These are phyloP conservation scores for Musa beccarii DNA, from an alignment of 176 grass and related monocot species.

Conservation along the genomic window DNA sequence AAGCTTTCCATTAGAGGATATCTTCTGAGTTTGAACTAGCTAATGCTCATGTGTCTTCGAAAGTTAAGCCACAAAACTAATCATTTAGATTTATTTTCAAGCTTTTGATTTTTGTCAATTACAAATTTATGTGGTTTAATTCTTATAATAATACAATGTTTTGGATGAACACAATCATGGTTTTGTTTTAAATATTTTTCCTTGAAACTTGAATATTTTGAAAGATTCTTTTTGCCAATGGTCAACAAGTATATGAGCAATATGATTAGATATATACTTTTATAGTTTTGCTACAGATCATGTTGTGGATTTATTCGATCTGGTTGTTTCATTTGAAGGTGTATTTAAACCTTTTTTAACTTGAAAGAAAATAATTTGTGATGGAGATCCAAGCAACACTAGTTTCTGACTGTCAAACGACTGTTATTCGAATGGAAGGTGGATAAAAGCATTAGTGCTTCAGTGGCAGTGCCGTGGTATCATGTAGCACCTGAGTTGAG, in stretches of 20 bases:
- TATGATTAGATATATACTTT: neutral
- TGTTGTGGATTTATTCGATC: neutral
- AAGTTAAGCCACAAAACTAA: neutral
- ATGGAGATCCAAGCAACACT: neutral
- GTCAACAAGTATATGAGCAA: neutral
- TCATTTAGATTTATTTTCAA: neutral
- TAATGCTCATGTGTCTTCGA: neutral
- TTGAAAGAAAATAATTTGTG: neutral
- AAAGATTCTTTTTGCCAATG: neutral
- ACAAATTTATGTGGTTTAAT: no score
- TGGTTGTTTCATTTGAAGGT: neutral
- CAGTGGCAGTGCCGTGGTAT: neutral
- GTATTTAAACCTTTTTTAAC: neutral
- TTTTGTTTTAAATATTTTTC: no score
- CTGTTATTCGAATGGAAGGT: neutral
- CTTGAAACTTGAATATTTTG: no score
- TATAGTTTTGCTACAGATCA: neutral
- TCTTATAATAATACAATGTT: no score
- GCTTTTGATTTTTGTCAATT: neutral
- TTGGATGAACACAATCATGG: no score
- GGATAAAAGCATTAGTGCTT: neutral
- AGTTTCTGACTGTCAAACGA: neutral
- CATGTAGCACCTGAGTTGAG: neutral
- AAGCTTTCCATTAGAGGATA: neutral
- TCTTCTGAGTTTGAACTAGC: neutral